These are phyloP conservation scores for Blastomyces silverae DNA, from an alignment of 2,329 filamentous ascomycete genomes.

Conservation along the genomic window DNA sequence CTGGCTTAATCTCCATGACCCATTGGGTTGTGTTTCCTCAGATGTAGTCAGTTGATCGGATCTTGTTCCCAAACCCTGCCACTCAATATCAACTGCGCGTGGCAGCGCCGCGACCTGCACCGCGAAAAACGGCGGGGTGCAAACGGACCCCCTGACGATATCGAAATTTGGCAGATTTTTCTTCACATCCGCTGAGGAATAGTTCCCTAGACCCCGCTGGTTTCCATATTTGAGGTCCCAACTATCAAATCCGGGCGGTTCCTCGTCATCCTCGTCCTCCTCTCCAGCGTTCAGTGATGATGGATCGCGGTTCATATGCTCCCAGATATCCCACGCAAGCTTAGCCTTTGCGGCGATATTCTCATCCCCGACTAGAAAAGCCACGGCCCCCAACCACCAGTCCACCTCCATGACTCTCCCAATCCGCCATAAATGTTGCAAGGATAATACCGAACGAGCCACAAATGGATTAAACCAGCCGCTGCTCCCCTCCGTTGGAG, in stretches of 20 bases:
- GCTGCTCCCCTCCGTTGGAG: slow-evolving; percentile 20
- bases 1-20: slow-evolving; percentile 24
- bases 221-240: slow-evolving; percentile 52
- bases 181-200: slow-evolving; percentile 19
- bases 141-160: slow-evolving; percentile 23
- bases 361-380: slow-evolving; percentile 56
- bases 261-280: slow-evolving; percentile 29
- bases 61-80: slow-evolving; percentile 63
- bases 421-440: slow-evolving; percentile 88
- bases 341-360: slow-evolving; percentile 32
- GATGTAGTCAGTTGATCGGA: slow-evolving; percentile 28
- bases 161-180: slow-evolving; percentile 28
- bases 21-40: slow-evolving; percentile 20
- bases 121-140: slow-evolving; percentile 62
- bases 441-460: slow-evolving; percentile 60
- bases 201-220: slow-evolving; percentile 42
- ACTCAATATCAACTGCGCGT: slow-evolving; percentile 68
- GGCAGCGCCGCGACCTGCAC: slow-evolving; percentile 73
- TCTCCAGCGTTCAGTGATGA: slow-evolving; percentile 5
- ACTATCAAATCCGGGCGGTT: slow-evolving; percentile 44
- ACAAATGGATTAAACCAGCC: slow-evolving; percentile 38
- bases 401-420: slow-evolving; percentile 63
- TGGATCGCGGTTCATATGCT: slow-evolving; percentile 29
- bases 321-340: slow-evolving; percentile 44
- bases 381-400: slow-evolving; percentile 69